Conservation (phyloP, 148 eudicot species). For the Hydrangea macrophylla region DNA sequence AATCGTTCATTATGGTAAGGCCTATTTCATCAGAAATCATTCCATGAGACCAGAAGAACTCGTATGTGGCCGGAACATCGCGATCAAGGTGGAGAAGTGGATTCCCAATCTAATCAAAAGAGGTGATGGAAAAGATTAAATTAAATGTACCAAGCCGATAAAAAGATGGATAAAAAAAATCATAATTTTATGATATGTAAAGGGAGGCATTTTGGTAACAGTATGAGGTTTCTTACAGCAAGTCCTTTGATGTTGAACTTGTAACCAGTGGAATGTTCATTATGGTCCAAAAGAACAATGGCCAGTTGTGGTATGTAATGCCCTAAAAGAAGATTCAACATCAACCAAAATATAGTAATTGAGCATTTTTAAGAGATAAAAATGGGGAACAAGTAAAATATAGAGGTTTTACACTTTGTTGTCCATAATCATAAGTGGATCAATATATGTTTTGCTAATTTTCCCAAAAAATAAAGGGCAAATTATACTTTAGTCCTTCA, state of each 20-base stretch:
- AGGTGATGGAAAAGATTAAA: neutral
- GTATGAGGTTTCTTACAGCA: conserved; percentile 54
- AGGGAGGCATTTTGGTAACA: neutral
- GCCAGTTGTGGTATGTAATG: conserved; percentile 95
- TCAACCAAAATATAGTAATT: neutral
- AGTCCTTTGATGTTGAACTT: conserved; percentile 82
- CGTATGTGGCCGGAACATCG: conserved; percentile 74
- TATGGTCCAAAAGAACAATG: conserved; percentile 67
- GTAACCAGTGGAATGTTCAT: conserved; percentile 45
- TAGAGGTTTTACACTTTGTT: too few species aligned
- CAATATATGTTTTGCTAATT: too few species aligned
- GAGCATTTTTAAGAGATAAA: too few species aligned
- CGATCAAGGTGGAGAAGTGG: conserved; percentile 91
- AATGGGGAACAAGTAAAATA: too few species aligned
- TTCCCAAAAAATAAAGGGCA: too few species aligned
- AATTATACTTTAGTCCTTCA: too few species aligned
- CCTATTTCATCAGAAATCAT: conserved; percentile 94
- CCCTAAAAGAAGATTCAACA: conserved; percentile 34
- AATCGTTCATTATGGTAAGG: conserved; percentile 71
- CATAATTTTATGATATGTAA: neutral
- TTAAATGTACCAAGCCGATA: neutral
- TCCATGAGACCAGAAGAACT: conserved; percentile 94
- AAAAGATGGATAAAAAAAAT: neutral
- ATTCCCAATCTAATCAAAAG: conserved; percentile 66
- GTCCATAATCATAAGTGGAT: too few species aligned